These are phyloP conservation scores for Paxillus rubicundulus DNA, from an alignment of 768 basidiomycete species.

Conservation along the genomic window DNA sequence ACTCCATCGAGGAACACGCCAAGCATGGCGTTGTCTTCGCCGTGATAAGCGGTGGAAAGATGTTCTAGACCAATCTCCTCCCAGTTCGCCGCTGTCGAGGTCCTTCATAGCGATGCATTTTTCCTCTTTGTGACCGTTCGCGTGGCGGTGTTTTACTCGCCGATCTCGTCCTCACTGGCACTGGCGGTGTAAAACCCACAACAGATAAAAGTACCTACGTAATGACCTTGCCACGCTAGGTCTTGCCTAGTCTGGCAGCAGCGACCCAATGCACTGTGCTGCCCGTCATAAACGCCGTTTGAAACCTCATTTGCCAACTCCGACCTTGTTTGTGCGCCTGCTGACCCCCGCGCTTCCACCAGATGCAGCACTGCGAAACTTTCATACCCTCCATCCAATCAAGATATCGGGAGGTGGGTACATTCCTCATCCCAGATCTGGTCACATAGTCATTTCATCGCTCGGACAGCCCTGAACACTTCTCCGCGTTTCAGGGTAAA, in stretches of 20 bases:
- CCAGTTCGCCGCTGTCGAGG: background rate
- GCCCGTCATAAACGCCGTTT: constrained; percentile 22
- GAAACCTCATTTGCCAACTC: constrained; percentile 12
- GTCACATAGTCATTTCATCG: too few relatives aligned
- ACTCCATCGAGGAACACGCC: background rate
- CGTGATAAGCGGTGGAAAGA: background rate
- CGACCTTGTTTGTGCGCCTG: constrained; percentile 4
- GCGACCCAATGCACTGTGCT: background rate
- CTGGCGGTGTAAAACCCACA: background rate
- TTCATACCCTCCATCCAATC: background rate
- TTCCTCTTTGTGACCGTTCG: background rate
- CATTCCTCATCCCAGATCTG: background rate
- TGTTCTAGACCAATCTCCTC: background rate
- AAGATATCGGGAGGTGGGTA: background rate
- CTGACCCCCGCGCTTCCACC: constrained; percentile 1
- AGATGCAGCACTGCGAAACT: background rate
- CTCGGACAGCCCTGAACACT: too few relatives aligned
- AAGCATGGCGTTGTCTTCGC: background rate
- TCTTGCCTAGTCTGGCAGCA: constrained; percentile 6
- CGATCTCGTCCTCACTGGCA: background rate
- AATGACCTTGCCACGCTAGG: background rate
- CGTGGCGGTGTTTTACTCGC: background rate
- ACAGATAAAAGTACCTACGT: constrained; percentile 2
- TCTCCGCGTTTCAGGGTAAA: background rate
- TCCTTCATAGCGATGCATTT: background rate